A percentile compares a stretch with the other conserved stretches of the same genome.
phyloP scores from a whole-genome alignment of 2,329 filamentous ascomycete genomes.

The Penicillium freii region DNA sequence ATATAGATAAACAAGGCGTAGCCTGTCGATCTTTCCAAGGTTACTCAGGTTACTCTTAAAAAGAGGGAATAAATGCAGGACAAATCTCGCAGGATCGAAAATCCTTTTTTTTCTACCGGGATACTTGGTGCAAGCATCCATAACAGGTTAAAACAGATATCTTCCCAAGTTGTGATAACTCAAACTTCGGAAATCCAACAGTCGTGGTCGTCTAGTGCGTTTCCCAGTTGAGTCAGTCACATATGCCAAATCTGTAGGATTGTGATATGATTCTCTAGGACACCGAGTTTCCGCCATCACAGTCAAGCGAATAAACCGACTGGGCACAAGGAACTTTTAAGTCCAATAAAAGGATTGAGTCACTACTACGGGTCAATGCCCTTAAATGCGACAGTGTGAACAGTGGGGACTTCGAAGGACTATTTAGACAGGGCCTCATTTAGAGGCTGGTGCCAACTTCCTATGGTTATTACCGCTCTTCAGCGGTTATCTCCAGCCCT shows the following conservation, averaged over 20 bases:
- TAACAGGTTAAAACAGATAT: not conserved
- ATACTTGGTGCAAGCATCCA: not conserved
- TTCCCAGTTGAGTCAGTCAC: not conserved
- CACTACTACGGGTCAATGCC: not conserved
- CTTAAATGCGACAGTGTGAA: not conserved
- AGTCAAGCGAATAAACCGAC: not conserved
- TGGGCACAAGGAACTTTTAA: not conserved
- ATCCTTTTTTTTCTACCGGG: not conserved
- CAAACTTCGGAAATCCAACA: not conserved
- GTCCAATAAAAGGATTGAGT: not conserved
- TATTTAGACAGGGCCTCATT: not conserved
- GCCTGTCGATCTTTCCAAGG: not conserved
- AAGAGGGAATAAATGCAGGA: not conserved
- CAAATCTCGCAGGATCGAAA: not conserved
- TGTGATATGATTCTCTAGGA: not conserved
- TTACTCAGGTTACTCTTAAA: not conserved
- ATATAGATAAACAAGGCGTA: not conserved
- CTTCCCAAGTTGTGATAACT: too few species aligned
- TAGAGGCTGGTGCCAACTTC: too few species aligned
- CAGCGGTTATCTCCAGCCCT: not conserved
- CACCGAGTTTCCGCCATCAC: not conserved
- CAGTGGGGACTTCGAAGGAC: not conserved
- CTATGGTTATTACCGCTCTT: not conserved
- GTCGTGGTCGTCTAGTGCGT: not conserved
- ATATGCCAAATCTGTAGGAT: not conserved